Evolutionary conservation across 2,329 filamentous ascomycete species (phyloP).

Genomic region (Fusarium transvaalense): DNA sequence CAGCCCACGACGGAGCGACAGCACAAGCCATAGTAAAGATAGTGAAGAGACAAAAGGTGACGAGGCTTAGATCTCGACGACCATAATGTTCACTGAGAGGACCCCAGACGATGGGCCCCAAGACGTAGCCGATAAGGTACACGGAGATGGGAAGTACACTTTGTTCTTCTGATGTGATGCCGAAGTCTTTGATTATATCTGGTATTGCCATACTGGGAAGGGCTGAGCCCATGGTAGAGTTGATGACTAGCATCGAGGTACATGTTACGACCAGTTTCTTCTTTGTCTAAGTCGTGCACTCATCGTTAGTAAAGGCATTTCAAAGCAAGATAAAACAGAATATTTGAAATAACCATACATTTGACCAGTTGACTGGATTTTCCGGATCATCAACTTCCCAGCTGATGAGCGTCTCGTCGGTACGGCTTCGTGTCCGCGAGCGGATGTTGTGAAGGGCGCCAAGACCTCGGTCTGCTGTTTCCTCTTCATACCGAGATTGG

Average conservation of each 20-base stretch:
- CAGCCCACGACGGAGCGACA: constrained; percentile 64
- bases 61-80: constrained; percentile 61
- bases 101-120: constrained; percentile 72
- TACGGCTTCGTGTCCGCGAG: constrained; percentile 52
- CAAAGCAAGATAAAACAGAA: background rate
- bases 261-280: constrained; percentile 68
- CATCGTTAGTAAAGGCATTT: background rate
- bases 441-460: constrained; percentile 53
- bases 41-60: constrained; percentile 62
- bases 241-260: constrained; percentile 71
- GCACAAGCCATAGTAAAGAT: constrained; percentile 69
- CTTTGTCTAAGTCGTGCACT: constrained; percentile 55
- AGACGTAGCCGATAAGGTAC: constrained; percentile 73
- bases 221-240: constrained; percentile 75
- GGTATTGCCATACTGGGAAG: constrained; percentile 73
- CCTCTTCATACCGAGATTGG: constrained; percentile 56
- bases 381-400: constrained; percentile 64
- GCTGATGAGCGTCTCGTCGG: constrained; percentile 55
- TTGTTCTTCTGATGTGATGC: constrained; percentile 61
- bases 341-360: constrained; percentile 45
- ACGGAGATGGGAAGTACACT: constrained; percentile 70
- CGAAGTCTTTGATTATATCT: constrained; percentile 69
- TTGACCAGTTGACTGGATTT: constrained; percentile 67
- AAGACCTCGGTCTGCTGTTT: constrained; percentile 55
- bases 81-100: constrained; percentile 76